phyloP scores from a whole-genome alignment of 495 filamentous ascomycete genomes.

The Terfezia boudieri region DNA sequence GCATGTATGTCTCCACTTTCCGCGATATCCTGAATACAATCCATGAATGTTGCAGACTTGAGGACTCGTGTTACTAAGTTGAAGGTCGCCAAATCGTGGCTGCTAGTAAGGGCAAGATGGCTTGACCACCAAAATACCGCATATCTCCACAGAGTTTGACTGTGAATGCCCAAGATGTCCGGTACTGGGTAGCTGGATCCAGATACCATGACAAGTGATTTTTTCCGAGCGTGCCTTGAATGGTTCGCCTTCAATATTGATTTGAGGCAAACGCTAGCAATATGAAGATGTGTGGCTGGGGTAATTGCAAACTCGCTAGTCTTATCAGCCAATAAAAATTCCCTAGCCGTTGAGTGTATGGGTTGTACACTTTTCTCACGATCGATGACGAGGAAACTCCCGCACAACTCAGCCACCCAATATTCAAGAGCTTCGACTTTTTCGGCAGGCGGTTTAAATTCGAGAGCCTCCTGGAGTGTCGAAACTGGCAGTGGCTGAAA shows the following conservation, averaged over 20 bases:
- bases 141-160: slow-evolving; percentile 3
- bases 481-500: slow-evolving; percentile 16
- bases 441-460: slow-evolving; percentile 8
- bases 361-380: slow-evolving; percentile 18
- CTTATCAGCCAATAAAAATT: slow-evolving; percentile 17
- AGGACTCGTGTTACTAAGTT: slow-evolving; percentile 1
- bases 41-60: slow-evolving; percentile 1
- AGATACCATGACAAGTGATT: slow-evolving; percentile 1
- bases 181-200: slow-evolving; percentile 1
- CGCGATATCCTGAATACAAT: background rate
- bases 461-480: slow-evolving; percentile 14
- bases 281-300: slow-evolving; percentile 12
- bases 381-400: slow-evolving; percentile 24
- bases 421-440: slow-evolving; percentile 19
- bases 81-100: background rate
- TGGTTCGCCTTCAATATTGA: slow-evolving; percentile 1
- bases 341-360: slow-evolving; percentile 25
- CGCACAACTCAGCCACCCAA: slow-evolving; percentile 21
- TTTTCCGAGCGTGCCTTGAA: background rate
- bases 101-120: background rate
- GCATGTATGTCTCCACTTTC: background rate
- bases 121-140: background rate
- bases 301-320: slow-evolving; percentile 13
- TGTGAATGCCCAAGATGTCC: background rate
- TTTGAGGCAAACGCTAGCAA: slow-evolving; percentile 6